Percentiles rank a stretch among this genome's conserved stretches.
These are phyloP conservation scores for Pelagomonas calceolata DNA, from an alignment of 108 stramenopile genomes.

Conservation along the genomic window DNA sequence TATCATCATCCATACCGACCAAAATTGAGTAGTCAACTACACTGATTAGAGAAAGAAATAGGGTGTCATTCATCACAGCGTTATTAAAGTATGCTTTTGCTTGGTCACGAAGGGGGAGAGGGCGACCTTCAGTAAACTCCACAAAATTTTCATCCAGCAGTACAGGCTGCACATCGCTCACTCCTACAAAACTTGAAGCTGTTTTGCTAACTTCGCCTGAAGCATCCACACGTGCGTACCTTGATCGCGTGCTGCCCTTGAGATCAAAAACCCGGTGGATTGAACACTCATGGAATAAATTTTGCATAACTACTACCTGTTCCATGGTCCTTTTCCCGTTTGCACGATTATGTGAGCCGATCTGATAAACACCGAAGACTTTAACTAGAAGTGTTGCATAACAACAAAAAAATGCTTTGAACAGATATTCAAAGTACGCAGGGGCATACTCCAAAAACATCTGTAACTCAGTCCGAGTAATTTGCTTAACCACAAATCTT, in stretches of 20 bases:
- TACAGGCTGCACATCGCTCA: constrained; percentile 32
- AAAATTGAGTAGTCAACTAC: constrained; percentile 93
- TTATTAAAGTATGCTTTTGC: constrained; percentile 85
- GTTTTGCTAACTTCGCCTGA: not conserved
- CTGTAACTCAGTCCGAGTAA: constrained; percentile 83
- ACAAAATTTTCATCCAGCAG: constrained; percentile 90
- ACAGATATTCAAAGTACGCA: constrained; percentile 90
- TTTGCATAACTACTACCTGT: constrained; percentile 88
- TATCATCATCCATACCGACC: constrained; percentile 84
- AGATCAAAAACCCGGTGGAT: constrained; percentile 80
- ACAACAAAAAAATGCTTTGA: constrained; percentile 86
- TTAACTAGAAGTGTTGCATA: constrained; percentile 84
- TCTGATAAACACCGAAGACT: constrained; percentile 93
- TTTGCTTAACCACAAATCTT: constrained; percentile 85
- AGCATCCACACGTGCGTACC: constrained; percentile 53
- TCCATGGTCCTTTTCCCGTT: constrained; percentile 88
- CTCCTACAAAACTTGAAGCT: not conserved
- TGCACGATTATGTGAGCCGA: constrained; percentile 80
- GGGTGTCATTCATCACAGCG: constrained; percentile 84
- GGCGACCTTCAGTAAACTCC: constrained; percentile 78
- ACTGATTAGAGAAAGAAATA: constrained; percentile 87
- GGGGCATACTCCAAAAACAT: constrained; percentile 95
- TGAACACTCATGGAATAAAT: constrained; percentile 82
- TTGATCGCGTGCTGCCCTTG: constrained; percentile 79
- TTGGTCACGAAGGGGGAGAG: constrained; percentile 78